Base-by-base conservation (phyloP, 345 rosid species). In the Salix koriyanagi region DNA sequence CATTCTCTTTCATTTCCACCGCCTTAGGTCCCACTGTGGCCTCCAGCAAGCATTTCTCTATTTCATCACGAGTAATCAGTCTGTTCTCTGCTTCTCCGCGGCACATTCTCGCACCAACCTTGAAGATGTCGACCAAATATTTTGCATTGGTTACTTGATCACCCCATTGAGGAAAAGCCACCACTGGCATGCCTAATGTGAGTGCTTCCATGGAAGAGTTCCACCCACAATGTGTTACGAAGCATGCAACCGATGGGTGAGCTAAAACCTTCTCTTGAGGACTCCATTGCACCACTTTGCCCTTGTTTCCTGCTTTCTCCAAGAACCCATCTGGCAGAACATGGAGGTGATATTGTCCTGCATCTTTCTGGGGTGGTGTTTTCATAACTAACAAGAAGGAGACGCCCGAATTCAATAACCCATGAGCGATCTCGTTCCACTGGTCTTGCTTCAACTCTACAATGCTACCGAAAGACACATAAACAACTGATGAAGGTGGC, bases 201-300 rank as follows among this genome's bases (percentile, higher is more conserved):
- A 94, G 69, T 18, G 97, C 85, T 78, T 94, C 98, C 87, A 92
- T 83, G 0, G 95, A 81, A 5, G 97, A 94, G 85, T 92, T 92
- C 98, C 98, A 94, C 6, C 98, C 98, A 41, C 98, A 92, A 61
- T 94, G 98, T 0, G 95, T 89, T 23, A 91, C 85, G 65, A 92
- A 94, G 81, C 94, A 89, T 1, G 88, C 88, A n/a, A 90, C 77
- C 0, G 96, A 83, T 9, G 88, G 88, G 79, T 94, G 97, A 70
- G 85, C 83, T 41, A 94, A 67, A 18, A 94, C 97, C 70, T 84
- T 81, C 81, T 90, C 94, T 70, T 94, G 98, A 0, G 97, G 91
- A 81, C 95, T 83, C 97, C 98, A 94, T 48, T 84, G 80, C 64
- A 94, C 90, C 1, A 91, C 79, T 56, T 76, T 86, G 2, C 94